These are phyloP conservation scores for Lipomyces sp. DNA, from an alignment of 805 yeast genomes.

Conservation along the genomic window DNA sequence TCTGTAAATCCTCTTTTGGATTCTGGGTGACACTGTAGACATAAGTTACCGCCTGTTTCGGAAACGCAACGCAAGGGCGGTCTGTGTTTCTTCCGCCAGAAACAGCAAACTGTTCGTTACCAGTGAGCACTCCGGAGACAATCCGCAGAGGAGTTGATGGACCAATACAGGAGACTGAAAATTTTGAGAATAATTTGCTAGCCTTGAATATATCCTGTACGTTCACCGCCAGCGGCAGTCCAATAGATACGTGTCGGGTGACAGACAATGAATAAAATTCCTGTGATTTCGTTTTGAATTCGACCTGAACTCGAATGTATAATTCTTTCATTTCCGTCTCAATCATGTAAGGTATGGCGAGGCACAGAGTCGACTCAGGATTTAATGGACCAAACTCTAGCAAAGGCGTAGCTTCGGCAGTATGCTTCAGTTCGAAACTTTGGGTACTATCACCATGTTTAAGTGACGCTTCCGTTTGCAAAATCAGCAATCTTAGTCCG, in stretches of 20 bases:
- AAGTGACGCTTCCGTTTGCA: constrained; percentile 14
- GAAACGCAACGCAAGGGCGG: constrained; percentile 55
- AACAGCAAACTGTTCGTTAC: constrained; percentile 44
- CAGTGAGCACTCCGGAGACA: constrained; percentile 50
- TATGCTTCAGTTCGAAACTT: constrained; percentile 1
- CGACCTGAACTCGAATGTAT: constrained; percentile 38
- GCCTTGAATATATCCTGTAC: constrained; percentile 78
- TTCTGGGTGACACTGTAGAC: constrained; percentile 57
- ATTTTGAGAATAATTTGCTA: constrained; percentile 63
- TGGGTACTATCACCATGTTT: not conserved
- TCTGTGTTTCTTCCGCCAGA: constrained; percentile 29
- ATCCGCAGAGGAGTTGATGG: constrained; percentile 60
- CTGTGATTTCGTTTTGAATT: constrained; percentile 37
- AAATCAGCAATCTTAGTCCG: constrained; percentile 21
- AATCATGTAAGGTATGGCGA: constrained; percentile 43
- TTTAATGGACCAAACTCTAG: constrained; percentile 17
- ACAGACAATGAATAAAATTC: constrained; percentile 39
- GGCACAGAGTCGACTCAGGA: constrained; percentile 17
- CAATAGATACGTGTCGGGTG: constrained; percentile 29
- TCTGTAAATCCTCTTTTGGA: constrained; percentile 16
- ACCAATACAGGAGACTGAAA: constrained; percentile 66
- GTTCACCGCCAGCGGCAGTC: constrained; percentile 68
- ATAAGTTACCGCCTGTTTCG: constrained; percentile 71
- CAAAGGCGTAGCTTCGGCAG: constrained; percentile 5
- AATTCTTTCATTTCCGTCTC: constrained; percentile 39